Evolutionary conservation across 2,329 filamentous ascomycete species (phyloP).

Genomic region (Plenodomus tracheiphilus): DNA sequence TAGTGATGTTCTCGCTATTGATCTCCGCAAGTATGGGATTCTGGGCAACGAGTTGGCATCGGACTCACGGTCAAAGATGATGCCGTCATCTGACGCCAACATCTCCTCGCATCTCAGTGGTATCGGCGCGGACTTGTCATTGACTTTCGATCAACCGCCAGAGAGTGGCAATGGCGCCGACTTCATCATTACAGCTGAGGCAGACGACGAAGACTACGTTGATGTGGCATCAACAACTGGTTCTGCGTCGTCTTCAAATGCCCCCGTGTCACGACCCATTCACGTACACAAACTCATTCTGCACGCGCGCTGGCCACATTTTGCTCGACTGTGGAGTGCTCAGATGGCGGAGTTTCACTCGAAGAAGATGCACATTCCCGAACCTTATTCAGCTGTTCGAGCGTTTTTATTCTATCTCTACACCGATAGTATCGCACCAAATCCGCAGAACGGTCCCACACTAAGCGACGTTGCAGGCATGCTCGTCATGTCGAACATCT

Average conservation of each 20-base stretch:
- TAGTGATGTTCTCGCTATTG: constrained; percentile 91
- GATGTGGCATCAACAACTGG: constrained; percentile 51
- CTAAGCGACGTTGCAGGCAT: constrained; percentile 89
- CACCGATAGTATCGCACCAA: constrained; percentile 77
- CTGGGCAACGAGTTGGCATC: constrained; percentile 72
- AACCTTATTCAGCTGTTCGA: constrained; percentile 90
- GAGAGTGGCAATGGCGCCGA: constrained; percentile 86
- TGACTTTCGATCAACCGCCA: constrained; percentile 82
- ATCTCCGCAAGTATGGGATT: constrained; percentile 87
- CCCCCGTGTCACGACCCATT: constrained; percentile 71
- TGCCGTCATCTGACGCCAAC: constrained; percentile 57
- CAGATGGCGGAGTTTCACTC: constrained; percentile 98
- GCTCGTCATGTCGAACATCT: constrained; percentile 96
- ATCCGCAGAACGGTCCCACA: constrained; percentile 53
- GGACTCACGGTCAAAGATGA: constrained; percentile 48
- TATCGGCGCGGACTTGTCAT: constrained; percentile 84
- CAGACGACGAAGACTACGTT: constrained; percentile 72
- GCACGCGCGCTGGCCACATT: constrained; percentile 95
- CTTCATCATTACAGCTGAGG: constrained; percentile 85
- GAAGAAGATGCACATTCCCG: constrained; percentile 96
- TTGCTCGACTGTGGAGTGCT: constrained; percentile 84
- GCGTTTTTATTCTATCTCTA: constrained; percentile 97
- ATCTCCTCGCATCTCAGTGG: constrained; percentile 56
- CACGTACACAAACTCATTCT: constrained; percentile 95
- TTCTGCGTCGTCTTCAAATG: constrained; percentile 34